phyloP scores from a whole-genome alignment of 768 basidiomycete genomes.

The Gloeophyllum trabeum region DNA sequence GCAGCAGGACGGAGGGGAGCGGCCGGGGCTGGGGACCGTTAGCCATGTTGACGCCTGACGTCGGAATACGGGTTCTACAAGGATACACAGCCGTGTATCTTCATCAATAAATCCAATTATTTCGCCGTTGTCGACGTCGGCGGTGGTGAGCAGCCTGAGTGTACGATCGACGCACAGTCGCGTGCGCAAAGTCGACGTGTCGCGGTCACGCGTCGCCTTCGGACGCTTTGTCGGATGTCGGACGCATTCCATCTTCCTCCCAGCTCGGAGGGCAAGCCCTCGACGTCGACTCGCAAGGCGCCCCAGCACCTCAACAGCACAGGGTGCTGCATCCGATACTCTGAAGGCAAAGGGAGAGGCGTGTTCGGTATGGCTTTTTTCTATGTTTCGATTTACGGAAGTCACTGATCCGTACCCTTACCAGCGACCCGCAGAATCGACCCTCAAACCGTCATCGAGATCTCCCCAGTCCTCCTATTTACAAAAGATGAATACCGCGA shows the following conservation, averaged over 20 bases:
- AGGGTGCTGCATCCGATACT: slow-evolving; percentile 34
- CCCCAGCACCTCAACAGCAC: slow-evolving; percentile 29
- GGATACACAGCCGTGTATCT: too few relatives aligned
- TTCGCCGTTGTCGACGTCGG: too few relatives aligned
- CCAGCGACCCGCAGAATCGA: slow-evolving; percentile 44
- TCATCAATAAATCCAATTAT: too few relatives aligned
- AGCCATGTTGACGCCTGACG: neutral
- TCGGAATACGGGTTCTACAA: too few relatives aligned
- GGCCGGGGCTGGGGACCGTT: slow-evolving; percentile 28
- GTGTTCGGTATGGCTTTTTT: slow-evolving; percentile 58
- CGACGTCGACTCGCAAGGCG: neutral
- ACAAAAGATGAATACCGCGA: slow-evolving; percentile 54
- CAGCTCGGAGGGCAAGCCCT: neutral
- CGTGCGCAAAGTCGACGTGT: neutral
- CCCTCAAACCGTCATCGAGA: slow-evolving; percentile 60
- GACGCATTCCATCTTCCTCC: neutral
- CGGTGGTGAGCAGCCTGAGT: too few relatives aligned
- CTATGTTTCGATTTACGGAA: neutral
- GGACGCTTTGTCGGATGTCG: neutral
- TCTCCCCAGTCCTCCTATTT: slow-evolving; percentile 79
- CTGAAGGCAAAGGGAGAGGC: slow-evolving; percentile 43
- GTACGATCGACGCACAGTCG: too few relatives aligned
- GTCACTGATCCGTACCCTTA: neutral
- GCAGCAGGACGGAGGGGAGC: slow-evolving; percentile 37
- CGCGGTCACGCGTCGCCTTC: neutral